phyloP scores from a whole-genome alignment of 768 basidiomycete species.

The Mycena rebaudengoi region DNA sequence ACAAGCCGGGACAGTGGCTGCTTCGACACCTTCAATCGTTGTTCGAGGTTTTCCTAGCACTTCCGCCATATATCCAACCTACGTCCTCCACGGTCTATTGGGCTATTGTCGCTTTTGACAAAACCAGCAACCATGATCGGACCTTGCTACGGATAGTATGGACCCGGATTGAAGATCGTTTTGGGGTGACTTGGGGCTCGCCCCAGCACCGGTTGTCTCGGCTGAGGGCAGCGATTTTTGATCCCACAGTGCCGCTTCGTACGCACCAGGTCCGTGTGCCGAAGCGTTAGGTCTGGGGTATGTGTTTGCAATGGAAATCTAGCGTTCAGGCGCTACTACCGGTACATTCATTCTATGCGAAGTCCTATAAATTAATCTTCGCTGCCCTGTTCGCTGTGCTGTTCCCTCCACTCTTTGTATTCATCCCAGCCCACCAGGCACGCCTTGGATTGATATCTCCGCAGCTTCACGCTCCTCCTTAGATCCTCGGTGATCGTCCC shows the following conservation, averaged over 20 bases:
- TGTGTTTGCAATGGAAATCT: neutral
- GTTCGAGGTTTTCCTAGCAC: slow-evolving; percentile 68
- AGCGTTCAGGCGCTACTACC: slow-evolving; percentile 14
- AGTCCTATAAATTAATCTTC: neutral
- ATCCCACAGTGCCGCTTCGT: neutral
- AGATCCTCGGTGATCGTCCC: slow-evolving; percentile 85
- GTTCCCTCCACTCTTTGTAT: slow-evolving; percentile 77
- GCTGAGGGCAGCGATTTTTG: slow-evolving; percentile 48
- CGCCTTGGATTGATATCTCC: slow-evolving; percentile 83
- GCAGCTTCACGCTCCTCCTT: slow-evolving; percentile 76
- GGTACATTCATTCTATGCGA: neutral
- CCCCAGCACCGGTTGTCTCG: slow-evolving; percentile 52
- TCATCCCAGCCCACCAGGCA: slow-evolving; percentile 78
- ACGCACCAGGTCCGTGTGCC: neutral
- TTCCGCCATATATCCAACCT: slow-evolving; percentile 55
- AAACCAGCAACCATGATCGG: slow-evolving; percentile 61
- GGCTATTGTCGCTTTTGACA: slow-evolving; percentile 72
- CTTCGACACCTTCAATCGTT: slow-evolving; percentile 62
- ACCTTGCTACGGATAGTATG: slow-evolving; percentile 64
- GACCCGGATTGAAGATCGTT: slow-evolving; percentile 63
- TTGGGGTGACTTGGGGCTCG: slow-evolving; percentile 54
- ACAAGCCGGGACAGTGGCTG: slow-evolving; percentile 56
- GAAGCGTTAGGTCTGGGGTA: neutral
- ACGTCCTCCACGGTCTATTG: slow-evolving; percentile 65
- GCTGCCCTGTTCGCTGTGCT: slow-evolving; percentile 34